phyloP scores from a whole-genome alignment of 768 basidiomycete species.

The Lentinus brumalis region DNA sequence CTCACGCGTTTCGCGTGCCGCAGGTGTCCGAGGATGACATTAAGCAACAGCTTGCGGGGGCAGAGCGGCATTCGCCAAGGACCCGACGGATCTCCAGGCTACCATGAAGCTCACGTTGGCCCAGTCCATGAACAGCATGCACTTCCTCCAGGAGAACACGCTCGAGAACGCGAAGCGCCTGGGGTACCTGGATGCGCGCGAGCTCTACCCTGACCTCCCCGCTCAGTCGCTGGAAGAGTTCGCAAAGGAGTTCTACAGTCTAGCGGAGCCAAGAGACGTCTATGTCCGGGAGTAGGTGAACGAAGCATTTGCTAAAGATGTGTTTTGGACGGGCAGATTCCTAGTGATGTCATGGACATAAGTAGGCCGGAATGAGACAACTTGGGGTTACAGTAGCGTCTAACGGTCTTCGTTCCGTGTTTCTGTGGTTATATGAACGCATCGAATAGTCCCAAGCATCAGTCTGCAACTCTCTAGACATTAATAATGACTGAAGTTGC shows the following conservation, averaged over 20 bases:
- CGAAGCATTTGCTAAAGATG: no score
- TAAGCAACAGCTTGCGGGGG: no score
- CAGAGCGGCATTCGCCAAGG: background rate
- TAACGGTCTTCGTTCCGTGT: no score
- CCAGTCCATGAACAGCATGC: conserved; percentile 10
- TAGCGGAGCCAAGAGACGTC: background rate
- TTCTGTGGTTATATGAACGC: no score
- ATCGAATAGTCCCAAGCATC: no score
- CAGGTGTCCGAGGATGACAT: no score
- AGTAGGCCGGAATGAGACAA: no score
- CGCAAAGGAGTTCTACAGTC: background rate
- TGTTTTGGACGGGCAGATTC: no score
- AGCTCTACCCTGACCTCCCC: conserved; percentile 30
- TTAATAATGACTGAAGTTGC: no score
- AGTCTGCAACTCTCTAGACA: no score
- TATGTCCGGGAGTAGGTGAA: conserved; percentile 2
- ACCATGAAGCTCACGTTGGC: background rate
- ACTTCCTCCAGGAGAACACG: conserved; percentile 31
- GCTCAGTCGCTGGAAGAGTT: conserved; percentile 21
- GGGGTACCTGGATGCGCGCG: conserved; percentile 29
- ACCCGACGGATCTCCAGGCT: conserved; percentile 6
- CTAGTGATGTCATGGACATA: no score
- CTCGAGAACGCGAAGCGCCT: conserved; percentile 23
- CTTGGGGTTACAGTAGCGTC: no score
- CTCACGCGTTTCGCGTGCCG: conserved; percentile 7